Evolutionary conservation across 345 rosid genomes (phyloP).

Genomic region (Euphorbia lathyris): DNA sequence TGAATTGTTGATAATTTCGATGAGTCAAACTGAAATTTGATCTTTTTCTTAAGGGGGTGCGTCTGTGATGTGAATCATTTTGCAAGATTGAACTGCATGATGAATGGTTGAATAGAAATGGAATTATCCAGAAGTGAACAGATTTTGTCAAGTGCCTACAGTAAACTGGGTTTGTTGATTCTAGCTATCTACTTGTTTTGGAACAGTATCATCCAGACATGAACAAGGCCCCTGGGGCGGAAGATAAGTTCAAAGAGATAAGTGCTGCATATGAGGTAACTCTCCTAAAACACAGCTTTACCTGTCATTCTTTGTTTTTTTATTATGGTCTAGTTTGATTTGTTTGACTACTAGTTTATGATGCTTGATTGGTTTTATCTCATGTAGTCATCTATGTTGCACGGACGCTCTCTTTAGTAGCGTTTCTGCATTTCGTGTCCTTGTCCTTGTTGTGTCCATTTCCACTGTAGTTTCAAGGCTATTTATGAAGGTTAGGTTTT

Average conservation of each 20-base stretch:
- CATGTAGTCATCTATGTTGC: too few relatives aligned
- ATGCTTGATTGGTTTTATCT: not conserved
- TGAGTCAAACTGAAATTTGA: not conserved
- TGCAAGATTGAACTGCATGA: not conserved
- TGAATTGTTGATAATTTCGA: not conserved
- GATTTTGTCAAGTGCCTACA: not conserved
- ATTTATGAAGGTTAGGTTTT: too few relatives aligned
- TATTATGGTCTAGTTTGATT: not conserved
- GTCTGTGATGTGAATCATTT: constrained; percentile 1
- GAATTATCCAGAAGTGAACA: not conserved
- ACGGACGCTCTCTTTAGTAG: too few relatives aligned
- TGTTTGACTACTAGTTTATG: not conserved
- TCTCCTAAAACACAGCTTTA: not conserved
- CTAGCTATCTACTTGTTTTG: constrained; percentile 23
- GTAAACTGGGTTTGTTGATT: constrained; percentile 9
- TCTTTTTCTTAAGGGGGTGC: constrained; percentile 1
- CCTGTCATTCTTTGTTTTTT: not conserved
- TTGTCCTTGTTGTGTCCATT: too few relatives aligned
- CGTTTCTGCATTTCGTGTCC: too few relatives aligned
- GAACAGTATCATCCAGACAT: constrained; percentile 88
- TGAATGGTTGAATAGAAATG: not conserved
- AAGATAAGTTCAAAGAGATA: constrained; percentile 90
- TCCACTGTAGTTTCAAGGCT: too few relatives aligned
- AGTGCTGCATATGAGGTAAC: constrained; percentile 96
- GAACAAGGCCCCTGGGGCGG: constrained; percentile 76